Evolutionary conservation across 768 basidiomycete species (phyloP).

Genomic region (Boletus sp.): DNA sequence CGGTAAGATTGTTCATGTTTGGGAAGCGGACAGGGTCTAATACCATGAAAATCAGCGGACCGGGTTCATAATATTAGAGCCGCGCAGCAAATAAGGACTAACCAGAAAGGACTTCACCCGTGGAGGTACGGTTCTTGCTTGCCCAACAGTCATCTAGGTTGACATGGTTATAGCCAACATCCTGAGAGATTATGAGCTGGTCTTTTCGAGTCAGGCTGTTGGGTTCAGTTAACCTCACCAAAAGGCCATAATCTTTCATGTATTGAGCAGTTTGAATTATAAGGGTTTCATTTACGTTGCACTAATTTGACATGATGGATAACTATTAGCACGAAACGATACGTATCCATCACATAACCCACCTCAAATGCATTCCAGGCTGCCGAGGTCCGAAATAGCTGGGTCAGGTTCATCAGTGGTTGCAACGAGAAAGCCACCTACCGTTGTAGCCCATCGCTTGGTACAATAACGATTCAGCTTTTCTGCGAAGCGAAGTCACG

Average conservation of each 20-base stretch:
- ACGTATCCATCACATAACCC: constrained; percentile 10
- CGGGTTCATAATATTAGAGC: not conserved
- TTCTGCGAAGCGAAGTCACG: not conserved
- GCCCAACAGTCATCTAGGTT: constrained; percentile 69
- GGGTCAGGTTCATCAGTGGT: not conserved
- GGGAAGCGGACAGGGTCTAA: constrained; percentile 52
- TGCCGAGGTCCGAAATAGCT: constrained; percentile 17
- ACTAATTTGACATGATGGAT: constrained; percentile 34
- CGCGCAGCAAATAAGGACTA: constrained; percentile 8
- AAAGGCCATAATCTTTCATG: constrained; percentile 52
- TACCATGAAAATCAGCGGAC: not conserved
- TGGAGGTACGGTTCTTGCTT: constrained; percentile 47
- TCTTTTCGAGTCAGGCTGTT: not conserved
- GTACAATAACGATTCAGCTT: constrained; percentile 7
- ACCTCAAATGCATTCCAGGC: constrained; percentile 71
- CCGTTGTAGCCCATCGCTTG: constrained; percentile 34
- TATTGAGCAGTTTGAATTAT: constrained; percentile 49
- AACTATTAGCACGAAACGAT: not conserved
- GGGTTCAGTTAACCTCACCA: constrained; percentile 31
- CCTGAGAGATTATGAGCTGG: constrained; percentile 32
- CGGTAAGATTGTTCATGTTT: constrained; percentile 54
- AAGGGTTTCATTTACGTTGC: constrained; percentile 53
- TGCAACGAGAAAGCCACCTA: constrained; percentile 4
- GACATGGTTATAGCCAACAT: constrained; percentile 55
- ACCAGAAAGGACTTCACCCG: constrained; percentile 58